Conservation (phyloP, 768 basidiomycete genomes). For the Harrya chromipes region DNA sequence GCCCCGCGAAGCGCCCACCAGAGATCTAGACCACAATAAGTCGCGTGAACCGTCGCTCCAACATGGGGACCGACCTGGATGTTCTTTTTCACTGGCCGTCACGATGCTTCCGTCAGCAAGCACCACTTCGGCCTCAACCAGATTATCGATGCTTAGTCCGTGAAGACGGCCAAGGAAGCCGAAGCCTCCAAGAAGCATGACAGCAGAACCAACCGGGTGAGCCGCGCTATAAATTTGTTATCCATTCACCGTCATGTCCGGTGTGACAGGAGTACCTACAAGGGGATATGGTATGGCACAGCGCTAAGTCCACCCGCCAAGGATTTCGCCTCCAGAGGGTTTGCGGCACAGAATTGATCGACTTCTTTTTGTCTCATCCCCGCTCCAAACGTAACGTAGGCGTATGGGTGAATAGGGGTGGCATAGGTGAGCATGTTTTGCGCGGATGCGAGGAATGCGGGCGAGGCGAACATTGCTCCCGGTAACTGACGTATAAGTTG, state of each 20-base stretch:
- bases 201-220: conserved; percentile 74
- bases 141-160: conserved; percentile 85
- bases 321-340: conserved; percentile 61
- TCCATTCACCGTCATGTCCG: conserved; percentile 3
- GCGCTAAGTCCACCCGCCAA: conserved; percentile 46
- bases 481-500: conserved; percentile 22
- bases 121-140: conserved; percentile 91
- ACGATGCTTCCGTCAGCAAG: conserved; percentile 87
- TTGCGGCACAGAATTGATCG: conserved; percentile 67
- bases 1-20: conserved; percentile 89
- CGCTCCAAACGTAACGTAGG: conserved; percentile 84
- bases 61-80: conserved; percentile 51
- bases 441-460: conserved; percentile 33
- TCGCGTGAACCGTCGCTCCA: not conserved
- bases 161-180: conserved; percentile 82
- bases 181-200: conserved; percentile 86
- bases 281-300: conserved; percentile 79
- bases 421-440: conserved; percentile 46
- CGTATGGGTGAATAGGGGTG: conserved; percentile 63
- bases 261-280: conserved; percentile 43
- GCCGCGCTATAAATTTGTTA: conserved; percentile 53
- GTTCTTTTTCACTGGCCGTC: conserved; percentile 65
- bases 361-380: conserved; percentile 84
- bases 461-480: conserved; percentile 34
- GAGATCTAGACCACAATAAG: conserved; percentile 49